Evolutionary conservation across 805 yeast species (phyloP), one percentile per base, ranked within the genome.

Genomic region (Kurtzmaniella cleridarum): DNA sequence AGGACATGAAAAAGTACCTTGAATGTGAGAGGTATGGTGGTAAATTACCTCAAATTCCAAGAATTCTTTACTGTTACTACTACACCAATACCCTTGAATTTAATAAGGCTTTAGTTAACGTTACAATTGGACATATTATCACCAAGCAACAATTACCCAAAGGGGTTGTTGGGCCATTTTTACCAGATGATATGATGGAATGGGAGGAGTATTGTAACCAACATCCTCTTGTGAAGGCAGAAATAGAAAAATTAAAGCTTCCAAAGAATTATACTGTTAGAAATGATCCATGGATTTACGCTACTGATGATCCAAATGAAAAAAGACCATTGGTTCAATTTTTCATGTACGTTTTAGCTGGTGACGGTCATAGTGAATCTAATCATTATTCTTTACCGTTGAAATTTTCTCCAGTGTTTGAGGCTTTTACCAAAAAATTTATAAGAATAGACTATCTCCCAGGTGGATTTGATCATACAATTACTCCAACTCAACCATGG

Each of bases 261-360:
- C 90, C 89, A 44, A 54, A 64, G 47, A 73, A 54, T 56, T 74
- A 57, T 64, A 55, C 57, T 27, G 80, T 81, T 35, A 73, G 79
- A 49, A 73, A 73, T 54, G 91, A 84, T 57, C 87, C 90, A 38
- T 85, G 95, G 95, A 85, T 84, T 73, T 84, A 85, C 57, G 95
- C 91, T 53, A 80, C 88, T 27, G 88, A 81, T 55, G 80, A 78
- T 50, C 64, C 75, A 35, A 62, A 71, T 43, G 85, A 80, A 54
- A 66, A 58, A 32, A 74, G 81, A 59, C 75, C 79, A n/a, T 65
- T 79, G 66, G 67, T 79, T 46, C 89, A 82, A 64, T 79, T 81
- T 59, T 81, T 79, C 69, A 79, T 83, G 79, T 85, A 85, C 62
- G 72, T 84, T 54, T 69, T 73, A 48, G 79, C 75, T 41, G 76